These are phyloP conservation scores for Talaromyces atroroseus DNA, from an alignment of 2,329 filamentous ascomycete species.

Conservation along the genomic window DNA sequence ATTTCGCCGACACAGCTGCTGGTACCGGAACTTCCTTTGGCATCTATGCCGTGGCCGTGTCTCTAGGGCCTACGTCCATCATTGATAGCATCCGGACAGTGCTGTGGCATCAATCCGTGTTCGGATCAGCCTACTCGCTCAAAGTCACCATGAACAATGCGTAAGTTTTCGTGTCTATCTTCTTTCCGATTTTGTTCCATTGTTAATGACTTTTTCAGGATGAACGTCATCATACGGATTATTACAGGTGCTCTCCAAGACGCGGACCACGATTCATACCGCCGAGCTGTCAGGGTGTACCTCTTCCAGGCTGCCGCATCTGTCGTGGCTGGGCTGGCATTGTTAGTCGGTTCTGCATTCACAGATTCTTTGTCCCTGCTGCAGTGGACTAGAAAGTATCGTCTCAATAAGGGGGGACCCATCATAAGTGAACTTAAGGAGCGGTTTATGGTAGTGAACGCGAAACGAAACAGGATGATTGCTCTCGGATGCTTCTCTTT, in stretches of 20 bases:
- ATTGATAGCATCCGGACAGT: constrained; percentile 57
- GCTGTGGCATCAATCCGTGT: constrained; percentile 56
- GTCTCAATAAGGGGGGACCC: constrained; percentile 41
- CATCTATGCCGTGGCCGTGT: constrained; percentile 53
- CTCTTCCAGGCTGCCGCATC: constrained; percentile 49
- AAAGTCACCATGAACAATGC: constrained; percentile 59
- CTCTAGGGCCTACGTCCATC: constrained; percentile 53
- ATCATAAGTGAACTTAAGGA: constrained; percentile 41
- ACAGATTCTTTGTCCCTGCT: constrained; percentile 44
- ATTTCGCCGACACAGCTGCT: constrained; percentile 44
- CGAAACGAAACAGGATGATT: constrained; percentile 36
- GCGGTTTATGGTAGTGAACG: constrained; percentile 34
- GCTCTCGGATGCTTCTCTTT: constrained; percentile 42
- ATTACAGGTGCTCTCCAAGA: constrained; percentile 57
- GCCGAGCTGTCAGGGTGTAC: constrained; percentile 52
- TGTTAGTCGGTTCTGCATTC: constrained; percentile 37
- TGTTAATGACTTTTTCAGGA: constrained; percentile 29
- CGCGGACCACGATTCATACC: constrained; percentile 51
- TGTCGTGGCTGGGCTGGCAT: constrained; percentile 39
- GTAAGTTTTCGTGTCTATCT: constrained; percentile 22
- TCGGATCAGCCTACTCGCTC: constrained; percentile 55
- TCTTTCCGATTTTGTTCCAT: too few species aligned
- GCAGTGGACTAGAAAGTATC: constrained; percentile 55
- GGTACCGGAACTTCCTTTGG: constrained; percentile 57
- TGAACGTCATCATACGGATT: constrained; percentile 57